Evolutionary conservation across 768 basidiomycete species (phyloP).

Genomic region (Boletus sensibilis): DNA sequence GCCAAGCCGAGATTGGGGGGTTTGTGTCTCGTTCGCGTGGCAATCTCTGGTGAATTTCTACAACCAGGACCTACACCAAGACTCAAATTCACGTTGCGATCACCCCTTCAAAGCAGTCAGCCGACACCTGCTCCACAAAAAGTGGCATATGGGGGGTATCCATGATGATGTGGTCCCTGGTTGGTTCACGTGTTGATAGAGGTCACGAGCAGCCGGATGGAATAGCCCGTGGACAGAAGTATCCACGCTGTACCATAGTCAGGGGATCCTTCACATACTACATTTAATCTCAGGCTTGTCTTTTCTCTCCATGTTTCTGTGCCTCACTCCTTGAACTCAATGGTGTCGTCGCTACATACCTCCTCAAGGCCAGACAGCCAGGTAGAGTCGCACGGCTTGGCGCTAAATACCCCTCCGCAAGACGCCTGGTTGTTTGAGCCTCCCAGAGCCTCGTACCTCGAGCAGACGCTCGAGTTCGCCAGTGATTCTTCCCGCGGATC

Average conservation of each 20-base stretch:
- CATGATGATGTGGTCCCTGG: not conserved
- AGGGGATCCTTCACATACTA: not conserved
- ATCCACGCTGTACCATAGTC: not conserved
- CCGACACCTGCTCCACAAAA: not conserved
- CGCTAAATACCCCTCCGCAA: constrained; percentile 10
- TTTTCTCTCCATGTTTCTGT: not conserved
- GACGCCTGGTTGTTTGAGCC: constrained; percentile 7
- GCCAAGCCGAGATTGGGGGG: not conserved
- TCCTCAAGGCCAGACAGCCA: constrained; percentile 23
- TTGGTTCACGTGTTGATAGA: constrained; percentile 5
- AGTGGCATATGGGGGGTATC: not conserved
- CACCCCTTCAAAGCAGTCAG: not conserved
- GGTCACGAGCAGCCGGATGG: constrained; percentile 1
- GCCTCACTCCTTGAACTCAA: not conserved
- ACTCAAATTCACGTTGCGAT: not conserved
- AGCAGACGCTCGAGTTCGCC: constrained; percentile 17
- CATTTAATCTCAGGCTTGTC: not conserved
- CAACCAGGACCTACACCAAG: not conserved
- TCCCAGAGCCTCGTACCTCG: constrained; percentile 30
- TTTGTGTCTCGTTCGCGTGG: not conserved
- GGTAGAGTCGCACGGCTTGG: constrained; percentile 10
- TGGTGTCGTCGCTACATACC: constrained; percentile 6
- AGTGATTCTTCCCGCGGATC: constrained; percentile 25
- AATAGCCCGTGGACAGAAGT: not conserved
- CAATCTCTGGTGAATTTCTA: not conserved